A percentile compares a stretch with the other conserved stretches of the same genome.
These are phyloP conservation scores for Blastocystis sp. DNA, from an alignment of 352 stramenopile species.

Conservation along the genomic window DNA sequence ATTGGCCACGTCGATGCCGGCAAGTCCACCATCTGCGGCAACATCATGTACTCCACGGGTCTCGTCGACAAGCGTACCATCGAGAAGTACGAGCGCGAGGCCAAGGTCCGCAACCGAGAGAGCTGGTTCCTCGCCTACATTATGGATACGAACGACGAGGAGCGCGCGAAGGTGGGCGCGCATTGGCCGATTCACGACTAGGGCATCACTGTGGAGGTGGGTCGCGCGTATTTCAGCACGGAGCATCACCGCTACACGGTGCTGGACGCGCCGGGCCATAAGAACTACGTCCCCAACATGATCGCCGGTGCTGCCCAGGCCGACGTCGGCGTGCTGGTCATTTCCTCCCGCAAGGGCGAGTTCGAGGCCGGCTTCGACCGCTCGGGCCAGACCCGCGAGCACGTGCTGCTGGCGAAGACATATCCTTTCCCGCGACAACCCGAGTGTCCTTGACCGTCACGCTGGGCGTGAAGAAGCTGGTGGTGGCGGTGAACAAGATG, in stretches of 20 bases:
- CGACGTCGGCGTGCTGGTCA: conserved; percentile 92
- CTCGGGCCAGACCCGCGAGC: conserved; percentile 95
- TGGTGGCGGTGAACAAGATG: conserved; percentile 99
- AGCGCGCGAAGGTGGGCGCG: conserved; percentile 87
- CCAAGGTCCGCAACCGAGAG: conserved; percentile 90
- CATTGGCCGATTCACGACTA: conserved; percentile 78
- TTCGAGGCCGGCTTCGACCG: conserved; percentile 98
- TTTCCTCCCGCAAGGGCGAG: conserved; percentile 90
- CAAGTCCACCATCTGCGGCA: conserved; percentile 95
- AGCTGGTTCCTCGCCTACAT: conserved; percentile 98
- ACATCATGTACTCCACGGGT: conserved; percentile 97
- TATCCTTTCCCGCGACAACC: no score
- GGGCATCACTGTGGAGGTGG: conserved; percentile 91
- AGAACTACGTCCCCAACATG: conserved; percentile 99
- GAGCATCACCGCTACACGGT: conserved; percentile 93
- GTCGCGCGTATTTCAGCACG: conserved; percentile 94
- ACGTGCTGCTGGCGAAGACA: conserved; percentile 97
- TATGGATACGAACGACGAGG: conserved; percentile 99
- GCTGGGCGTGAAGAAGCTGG: conserved; percentile 94
- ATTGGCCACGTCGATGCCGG: conserved; percentile 98
- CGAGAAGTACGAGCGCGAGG: conserved; percentile 96
- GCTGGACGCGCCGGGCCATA: conserved; percentile 94
- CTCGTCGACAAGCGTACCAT: conserved; percentile 99
- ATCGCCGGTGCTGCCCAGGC: conserved; percentile 93
- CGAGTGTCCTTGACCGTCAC: no score